Evolutionary conservation across 2,329 filamentous ascomycete genomes (phyloP), one percentile per base, ranked within the genome.

Genomic region (Fusarium sp.): DNA sequence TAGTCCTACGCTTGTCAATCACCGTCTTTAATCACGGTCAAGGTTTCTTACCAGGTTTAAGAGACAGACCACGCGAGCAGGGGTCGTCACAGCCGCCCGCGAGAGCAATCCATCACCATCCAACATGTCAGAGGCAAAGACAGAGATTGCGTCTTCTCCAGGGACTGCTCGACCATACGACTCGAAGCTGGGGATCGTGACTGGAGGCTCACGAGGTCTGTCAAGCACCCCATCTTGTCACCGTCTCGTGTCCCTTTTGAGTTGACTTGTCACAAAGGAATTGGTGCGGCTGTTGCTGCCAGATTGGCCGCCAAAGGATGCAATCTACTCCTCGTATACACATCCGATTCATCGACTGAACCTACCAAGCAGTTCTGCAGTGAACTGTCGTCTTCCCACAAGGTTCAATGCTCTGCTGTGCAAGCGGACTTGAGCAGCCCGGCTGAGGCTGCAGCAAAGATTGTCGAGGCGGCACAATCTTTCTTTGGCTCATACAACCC

Each of bases 271-370:
- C 27, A 39, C 57, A 25, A 67, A 89, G 90, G 90, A 67, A 92
- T 92, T 67, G 91, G 91, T 32, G 89, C 88, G 23, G 88, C 88
- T 30, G 88, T 90, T 57, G 88, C 86, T 63, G 84, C 84, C 52
- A 88, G 89, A 65, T 85, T 92, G 13, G 90, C 90, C 35, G 85
- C 84, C 78, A 92, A 92, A 82, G 91, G 91, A 62, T 87, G 86
- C 81, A 87, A 88, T 66, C 81, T 92, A 18, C 82, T 92, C 54
- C 83, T 92, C 68, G 89, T 90, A 80, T 92, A 91, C 81, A 89
- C 88, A 13, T 90, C 88, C 57, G 85, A 88, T 66, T 86, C 85
- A 3, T 92, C 90, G 2, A 83, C 83, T 20, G 77, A 84, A 48
- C 82, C 81, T 57, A 87, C 90, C 10, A 77, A 84, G 66, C 79